Conservation (phyloP, 116 monocot genomes). For the Posidonia oceanica region DNA sequence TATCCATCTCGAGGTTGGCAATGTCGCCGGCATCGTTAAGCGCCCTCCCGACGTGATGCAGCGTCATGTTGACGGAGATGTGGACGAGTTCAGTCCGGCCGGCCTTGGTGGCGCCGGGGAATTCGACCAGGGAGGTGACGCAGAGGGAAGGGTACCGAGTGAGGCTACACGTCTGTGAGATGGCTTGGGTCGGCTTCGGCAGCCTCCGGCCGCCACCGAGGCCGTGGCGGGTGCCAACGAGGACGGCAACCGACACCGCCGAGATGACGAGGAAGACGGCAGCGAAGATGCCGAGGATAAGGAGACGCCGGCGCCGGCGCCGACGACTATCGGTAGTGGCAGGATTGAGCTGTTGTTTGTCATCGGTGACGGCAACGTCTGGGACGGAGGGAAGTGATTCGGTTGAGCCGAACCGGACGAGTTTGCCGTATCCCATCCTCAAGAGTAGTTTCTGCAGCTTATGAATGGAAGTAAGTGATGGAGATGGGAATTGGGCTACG, state of each 20-base stretch:
- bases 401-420: conserved; percentile 9
- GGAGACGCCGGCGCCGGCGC: conserved; percentile 3
- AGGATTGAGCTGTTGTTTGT: background rate
- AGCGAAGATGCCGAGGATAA: conserved; percentile 13
- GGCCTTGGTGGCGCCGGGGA: conserved; percentile 62
- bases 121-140: conserved; percentile 34
- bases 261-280: conserved; percentile 22
- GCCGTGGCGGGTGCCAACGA: conserved; percentile 12
- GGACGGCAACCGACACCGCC: conserved; percentile 13
- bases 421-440: conserved; percentile 9
- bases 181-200: conserved; percentile 37
- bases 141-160: conserved; percentile 62
- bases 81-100: conserved; percentile 50
- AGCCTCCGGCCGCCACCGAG: background rate
- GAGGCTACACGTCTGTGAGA: conserved; percentile 40
- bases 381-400: conserved; percentile 3
- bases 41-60: conserved; percentile 40
- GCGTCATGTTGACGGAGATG: conserved; percentile 75
- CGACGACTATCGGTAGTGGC: background rate
- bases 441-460: background rate
- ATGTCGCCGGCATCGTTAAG: conserved; percentile 46
- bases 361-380: background rate
- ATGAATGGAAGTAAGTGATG: background rate
- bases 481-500: background rate
- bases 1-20: conserved; percentile 31